These are phyloP conservation scores for Musa acuminata DNA, from an alignment of 176 grass and related monocot species.

Conservation along the genomic window DNA sequence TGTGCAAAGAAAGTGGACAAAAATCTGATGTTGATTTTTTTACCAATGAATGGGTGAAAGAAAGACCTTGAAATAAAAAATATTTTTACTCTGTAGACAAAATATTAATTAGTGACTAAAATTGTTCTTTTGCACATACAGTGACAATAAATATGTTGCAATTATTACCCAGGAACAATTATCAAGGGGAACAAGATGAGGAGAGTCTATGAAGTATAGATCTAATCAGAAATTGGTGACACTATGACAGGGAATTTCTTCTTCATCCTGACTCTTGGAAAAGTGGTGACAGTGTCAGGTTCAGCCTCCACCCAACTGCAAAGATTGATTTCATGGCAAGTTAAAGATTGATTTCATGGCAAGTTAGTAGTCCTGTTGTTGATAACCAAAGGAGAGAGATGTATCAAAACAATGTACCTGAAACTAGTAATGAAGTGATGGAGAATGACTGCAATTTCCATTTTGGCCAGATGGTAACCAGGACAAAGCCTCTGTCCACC, in stretches of 20 bases:
- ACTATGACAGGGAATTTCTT: conserved; percentile 7
- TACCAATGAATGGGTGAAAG: too few species aligned
- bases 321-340: too few species aligned
- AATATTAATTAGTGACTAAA: too few species aligned
- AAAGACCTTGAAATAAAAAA: too few species aligned
- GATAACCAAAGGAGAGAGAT: background rate
- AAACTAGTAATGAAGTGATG: conserved; percentile 19
- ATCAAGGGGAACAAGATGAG: background rate
- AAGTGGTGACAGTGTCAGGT: conserved; percentile 2
- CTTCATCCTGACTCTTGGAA: conserved; percentile 22
- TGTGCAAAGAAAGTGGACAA: too few species aligned
- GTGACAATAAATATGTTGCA: too few species aligned
- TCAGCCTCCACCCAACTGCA: conserved; percentile 18
- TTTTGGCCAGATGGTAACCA: background rate
- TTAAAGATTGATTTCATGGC: too few species aligned
- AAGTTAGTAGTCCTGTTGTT: background rate
- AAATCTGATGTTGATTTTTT: too few species aligned
- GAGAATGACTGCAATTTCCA: conserved; percentile 14
- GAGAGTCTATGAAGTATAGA: too few species aligned
- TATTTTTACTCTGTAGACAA: too few species aligned
- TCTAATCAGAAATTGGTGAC: background rate
- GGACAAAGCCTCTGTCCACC: conserved; percentile 22
- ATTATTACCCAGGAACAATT: too few species aligned
- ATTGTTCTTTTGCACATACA: too few species aligned
- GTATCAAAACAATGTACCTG: background rate